Evolutionary conservation across 345 rosid genomes (phyloP).

Genomic region (Raphanus raphanistrum): DNA sequence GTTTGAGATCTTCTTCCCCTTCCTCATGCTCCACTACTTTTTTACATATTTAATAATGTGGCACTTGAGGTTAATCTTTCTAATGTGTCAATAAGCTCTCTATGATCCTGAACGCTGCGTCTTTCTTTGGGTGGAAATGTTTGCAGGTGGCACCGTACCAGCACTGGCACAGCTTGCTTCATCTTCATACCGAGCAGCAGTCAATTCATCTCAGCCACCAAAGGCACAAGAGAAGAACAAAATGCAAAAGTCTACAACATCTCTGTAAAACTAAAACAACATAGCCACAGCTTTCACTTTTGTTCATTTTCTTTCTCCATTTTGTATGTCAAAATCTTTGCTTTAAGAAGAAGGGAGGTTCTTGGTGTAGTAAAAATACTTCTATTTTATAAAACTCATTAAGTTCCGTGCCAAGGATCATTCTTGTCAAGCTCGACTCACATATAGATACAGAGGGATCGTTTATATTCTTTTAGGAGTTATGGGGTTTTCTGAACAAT

Average conservation of each 20-base stretch:
- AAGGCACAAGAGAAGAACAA: constrained; percentile 50
- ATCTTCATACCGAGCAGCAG: constrained; percentile 72
- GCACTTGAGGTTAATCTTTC: neutral
- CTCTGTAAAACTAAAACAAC: constrained; percentile 49
- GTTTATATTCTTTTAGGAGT: neutral
- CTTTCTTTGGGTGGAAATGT: constrained; percentile 14
- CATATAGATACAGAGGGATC: neutral
- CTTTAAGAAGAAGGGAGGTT: neutral
- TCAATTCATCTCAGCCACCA: constrained; percentile 50
- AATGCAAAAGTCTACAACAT: constrained; percentile 56
- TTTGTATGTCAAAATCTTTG: constrained; percentile 14
- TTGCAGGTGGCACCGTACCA: constrained; percentile 80
- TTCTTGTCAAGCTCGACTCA: neutral
- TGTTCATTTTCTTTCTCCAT: neutral
- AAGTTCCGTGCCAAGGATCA: neutral
- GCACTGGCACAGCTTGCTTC: constrained; percentile 83
- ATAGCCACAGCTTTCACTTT: constrained; percentile 1
- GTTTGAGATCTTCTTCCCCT: constrained; percentile 39
- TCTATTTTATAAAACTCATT: constrained; percentile 13
- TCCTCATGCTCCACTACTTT: neutral
- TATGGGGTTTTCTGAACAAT: constrained; percentile 10
- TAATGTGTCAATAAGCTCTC: constrained; percentile 8
- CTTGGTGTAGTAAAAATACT: constrained; percentile 18
- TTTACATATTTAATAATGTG: neutral
- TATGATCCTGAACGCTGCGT: neutral